These are phyloP conservation scores for Crithidia bombi DNA, from an alignment of 208 protist genomes.

Conservation along the genomic window DNA sequence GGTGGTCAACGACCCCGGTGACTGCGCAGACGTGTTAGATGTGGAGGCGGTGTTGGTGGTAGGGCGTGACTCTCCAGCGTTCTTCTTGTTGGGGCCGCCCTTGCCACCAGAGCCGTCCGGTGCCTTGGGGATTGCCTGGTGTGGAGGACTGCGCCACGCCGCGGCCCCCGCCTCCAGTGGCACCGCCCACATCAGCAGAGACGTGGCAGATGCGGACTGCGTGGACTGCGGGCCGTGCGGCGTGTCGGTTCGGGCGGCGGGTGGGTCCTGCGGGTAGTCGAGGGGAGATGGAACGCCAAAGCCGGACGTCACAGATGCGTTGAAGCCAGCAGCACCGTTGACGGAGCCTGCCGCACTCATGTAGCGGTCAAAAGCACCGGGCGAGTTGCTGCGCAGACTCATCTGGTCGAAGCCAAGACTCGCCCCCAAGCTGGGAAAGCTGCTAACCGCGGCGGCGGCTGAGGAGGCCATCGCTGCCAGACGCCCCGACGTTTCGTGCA, in stretches of 20 bases:
- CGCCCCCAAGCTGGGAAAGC: slow-evolving; percentile 8
- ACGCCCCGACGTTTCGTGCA: too few relatives aligned
- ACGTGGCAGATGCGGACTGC: not conserved
- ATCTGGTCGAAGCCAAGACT: slow-evolving; percentile 18
- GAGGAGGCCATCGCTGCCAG: too few relatives aligned
- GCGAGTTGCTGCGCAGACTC: slow-evolving; percentile 21
- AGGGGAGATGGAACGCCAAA: not conserved
- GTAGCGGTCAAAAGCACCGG: slow-evolving; percentile 13
- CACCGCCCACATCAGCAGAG: not conserved
- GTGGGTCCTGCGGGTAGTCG: slow-evolving; percentile 5
- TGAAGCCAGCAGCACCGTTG: not conserved
- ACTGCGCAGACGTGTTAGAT: not conserved
- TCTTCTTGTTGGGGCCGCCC: not conserved
- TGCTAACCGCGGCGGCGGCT: too few relatives aligned
- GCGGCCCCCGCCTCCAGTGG: not conserved
- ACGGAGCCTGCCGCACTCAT: slow-evolving; percentile 6
- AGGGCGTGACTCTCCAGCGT: not conserved
- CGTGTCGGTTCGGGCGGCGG: not conserved
- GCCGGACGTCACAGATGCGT: not conserved
- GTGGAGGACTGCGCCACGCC: not conserved
- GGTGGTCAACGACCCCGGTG: not conserved
- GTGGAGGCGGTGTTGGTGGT: not conserved
- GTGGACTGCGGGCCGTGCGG: not conserved
- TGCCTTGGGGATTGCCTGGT: not conserved
- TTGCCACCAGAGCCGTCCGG: not conserved